Evolutionary conservation across 2,329 filamentous ascomycete species (phyloP).

Genomic region (Trichoderma sp.): DNA sequence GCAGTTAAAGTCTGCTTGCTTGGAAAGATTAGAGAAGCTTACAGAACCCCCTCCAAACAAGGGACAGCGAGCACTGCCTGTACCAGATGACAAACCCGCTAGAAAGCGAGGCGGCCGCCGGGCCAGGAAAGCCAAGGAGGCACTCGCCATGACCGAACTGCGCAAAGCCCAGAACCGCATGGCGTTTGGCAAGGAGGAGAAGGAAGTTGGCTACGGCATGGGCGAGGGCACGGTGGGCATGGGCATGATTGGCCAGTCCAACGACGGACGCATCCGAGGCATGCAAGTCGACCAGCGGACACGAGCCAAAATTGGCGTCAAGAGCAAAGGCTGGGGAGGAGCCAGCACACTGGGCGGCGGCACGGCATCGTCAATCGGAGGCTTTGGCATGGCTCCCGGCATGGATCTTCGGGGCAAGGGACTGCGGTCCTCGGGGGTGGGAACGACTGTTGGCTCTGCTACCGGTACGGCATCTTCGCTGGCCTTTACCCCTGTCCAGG

Average conservation of each 20-base stretch:
- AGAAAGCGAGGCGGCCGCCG: constrained; percentile 88
- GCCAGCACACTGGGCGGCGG: constrained; percentile 66
- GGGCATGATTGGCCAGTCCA: constrained; percentile 90
- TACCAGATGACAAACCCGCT: constrained; percentile 92
- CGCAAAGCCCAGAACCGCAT: constrained; percentile 95
- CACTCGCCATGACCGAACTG: constrained; percentile 93
- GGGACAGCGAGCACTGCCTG: constrained; percentile 80
- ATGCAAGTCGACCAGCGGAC: constrained; percentile 92
- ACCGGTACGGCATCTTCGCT: constrained; percentile 82
- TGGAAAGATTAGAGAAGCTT: constrained; percentile 86
- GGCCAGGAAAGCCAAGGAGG: constrained; percentile 93
- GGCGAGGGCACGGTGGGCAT: constrained; percentile 84
- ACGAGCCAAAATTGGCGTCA: constrained; percentile 87
- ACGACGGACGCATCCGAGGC: constrained; percentile 85
- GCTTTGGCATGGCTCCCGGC: constrained; percentile 68
- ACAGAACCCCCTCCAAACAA: constrained; percentile 91
- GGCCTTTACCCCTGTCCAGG: constrained; percentile 92
- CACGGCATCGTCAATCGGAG: constrained; percentile 77
- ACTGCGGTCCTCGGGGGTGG: constrained; percentile 79
- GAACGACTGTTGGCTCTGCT: constrained; percentile 60
- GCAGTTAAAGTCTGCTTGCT: constrained; percentile 76
- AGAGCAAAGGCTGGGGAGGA: constrained; percentile 92
- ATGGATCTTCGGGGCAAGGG: constrained; percentile 77
- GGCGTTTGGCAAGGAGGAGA: constrained; percentile 94
- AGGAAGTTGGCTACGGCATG: constrained; percentile 85